Percentiles rank a stretch among this genome's conserved stretches.
phyloP scores from a whole-genome alignment of 331 rosid species.

The Pyracantha coccinea region DNA sequence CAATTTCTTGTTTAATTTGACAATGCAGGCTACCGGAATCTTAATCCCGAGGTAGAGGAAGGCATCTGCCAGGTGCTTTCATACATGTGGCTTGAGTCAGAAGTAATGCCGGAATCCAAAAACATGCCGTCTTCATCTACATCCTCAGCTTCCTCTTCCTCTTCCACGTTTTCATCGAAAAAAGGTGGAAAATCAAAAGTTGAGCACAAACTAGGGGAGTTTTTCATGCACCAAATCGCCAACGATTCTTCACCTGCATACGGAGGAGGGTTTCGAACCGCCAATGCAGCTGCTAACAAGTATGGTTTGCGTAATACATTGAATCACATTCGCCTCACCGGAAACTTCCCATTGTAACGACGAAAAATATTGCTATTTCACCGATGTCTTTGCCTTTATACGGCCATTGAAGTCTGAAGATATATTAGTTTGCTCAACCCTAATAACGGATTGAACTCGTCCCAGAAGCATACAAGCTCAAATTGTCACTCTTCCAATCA shows the following conservation, averaged over 20 bases:
- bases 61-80: constrained; percentile 97
- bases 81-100: constrained; percentile 96
- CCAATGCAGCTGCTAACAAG: constrained; percentile 71
- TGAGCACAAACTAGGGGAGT: constrained; percentile 78
- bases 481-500: constrained; percentile 8
- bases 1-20: too few relatives aligned
- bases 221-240: constrained; percentile 81
- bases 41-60: constrained; percentile 86
- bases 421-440: constrained; percentile 6
- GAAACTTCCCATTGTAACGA: constrained; percentile 61
- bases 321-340: constrained; percentile 68
- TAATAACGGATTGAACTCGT: constrained; percentile 12
- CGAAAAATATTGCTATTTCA: not conserved
- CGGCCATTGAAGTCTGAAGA: constrained; percentile 9
- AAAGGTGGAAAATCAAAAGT: constrained; percentile 65
- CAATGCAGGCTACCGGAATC: constrained; percentile 83
- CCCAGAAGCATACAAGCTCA: constrained; percentile 24
- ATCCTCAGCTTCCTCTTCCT: constrained; percentile 43
- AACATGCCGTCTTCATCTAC: constrained; percentile 71
- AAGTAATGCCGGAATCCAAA: constrained; percentile 57
- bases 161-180: constrained; percentile 55
- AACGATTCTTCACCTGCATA: constrained; percentile 80
- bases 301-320: constrained; percentile 82
- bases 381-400: not conserved
- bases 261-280: constrained; percentile 95